These are phyloP conservation scores for Taiwanofungus camphoratus DNA, from an alignment of 1,284 basidiomycete genomes.

Conservation along the genomic window DNA sequence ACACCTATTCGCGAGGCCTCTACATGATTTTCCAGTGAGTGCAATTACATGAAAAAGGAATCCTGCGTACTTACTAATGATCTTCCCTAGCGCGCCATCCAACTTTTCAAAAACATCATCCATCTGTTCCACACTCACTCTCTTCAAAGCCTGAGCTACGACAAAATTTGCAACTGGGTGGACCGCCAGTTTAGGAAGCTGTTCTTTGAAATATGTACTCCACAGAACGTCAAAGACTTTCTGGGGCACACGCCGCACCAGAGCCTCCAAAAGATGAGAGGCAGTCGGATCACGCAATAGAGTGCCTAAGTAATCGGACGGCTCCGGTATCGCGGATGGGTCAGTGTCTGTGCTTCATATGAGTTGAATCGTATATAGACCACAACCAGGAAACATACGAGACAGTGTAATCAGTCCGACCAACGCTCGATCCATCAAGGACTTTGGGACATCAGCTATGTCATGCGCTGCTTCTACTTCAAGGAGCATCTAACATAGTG, in stretches of 20 bases:
- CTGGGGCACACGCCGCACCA: constrained; percentile 59
- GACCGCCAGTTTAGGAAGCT: constrained; percentile 62
- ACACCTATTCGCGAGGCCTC: constrained; percentile 60
- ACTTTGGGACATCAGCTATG: constrained; percentile 54
- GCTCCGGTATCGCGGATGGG: constrained; percentile 31
- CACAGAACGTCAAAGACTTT: constrained; percentile 67
- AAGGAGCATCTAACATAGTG: constrained; percentile 57
- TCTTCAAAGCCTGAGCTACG: constrained; percentile 68
- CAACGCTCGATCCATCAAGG: constrained; percentile 78
- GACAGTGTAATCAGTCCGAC: constrained; percentile 72
- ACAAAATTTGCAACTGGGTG: constrained; percentile 95
- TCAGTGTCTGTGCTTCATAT: constrained; percentile 29
- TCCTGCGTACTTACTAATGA: constrained; percentile 43
- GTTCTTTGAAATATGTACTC: constrained; percentile 71
- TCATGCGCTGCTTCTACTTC: constrained; percentile 71
- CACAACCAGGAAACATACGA: constrained; percentile 37
- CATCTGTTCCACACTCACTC: constrained; percentile 53
- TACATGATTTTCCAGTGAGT: constrained; percentile 16
- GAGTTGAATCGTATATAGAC: background rate
- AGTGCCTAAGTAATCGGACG: constrained; percentile 73
- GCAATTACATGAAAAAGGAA: constrained; percentile 8
- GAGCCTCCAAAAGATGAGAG: constrained; percentile 80
- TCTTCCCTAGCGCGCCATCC: constrained; percentile 42
- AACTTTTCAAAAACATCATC: constrained; percentile 54
- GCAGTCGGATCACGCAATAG: constrained; percentile 81